Evolutionary conservation across 768 basidiomycete genomes (phyloP), one percentile per base, ranked within the genome.

Genomic region (Amanita inopinata): DNA sequence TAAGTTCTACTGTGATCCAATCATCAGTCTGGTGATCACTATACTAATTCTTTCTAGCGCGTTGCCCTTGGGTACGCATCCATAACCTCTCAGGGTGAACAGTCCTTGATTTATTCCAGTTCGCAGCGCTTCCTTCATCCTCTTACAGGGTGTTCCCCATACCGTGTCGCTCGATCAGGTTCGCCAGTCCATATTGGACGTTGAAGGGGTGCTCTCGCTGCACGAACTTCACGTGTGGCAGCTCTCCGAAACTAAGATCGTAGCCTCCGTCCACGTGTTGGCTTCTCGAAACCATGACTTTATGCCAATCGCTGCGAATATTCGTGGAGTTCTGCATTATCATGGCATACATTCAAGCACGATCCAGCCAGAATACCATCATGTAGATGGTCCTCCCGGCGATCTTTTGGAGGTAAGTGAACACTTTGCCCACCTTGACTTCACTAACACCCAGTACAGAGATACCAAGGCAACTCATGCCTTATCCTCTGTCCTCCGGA

Each of bases 191-290:
- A 94, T 99, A 44, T 67, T 85, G 10, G 66, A 65, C 3, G 85
- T 97, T 18, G 73, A 83, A 3, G 94, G 96, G 36, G 96, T 93
- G 19, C 62, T 81, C 40, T 86, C 85, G 17, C 53, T 98, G 20
- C 96, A 98, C 54, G 90, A 97, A 56, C 71, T 99, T 19, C 96
- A 99, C 62, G 78, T 98, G 40, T 99, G 96, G 96, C 91, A 94
- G 55, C 74, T 99, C 36, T 93, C 90, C 7, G 96, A 99, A 63
- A 79, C 76, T 44, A 97, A 96, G 58, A 79, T 92, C 42, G 84
- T 99, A 32, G 93, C 93, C 7, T 93, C 88, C 1, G 94, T 99
- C 18, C 96, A 99, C 61, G 89, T 99, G 36, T 75, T 87, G 52
- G 79, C 91, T 5, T 80, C 80, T 28, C 73, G 80, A 37, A 76